A percentile compares a stretch with the other conserved stretches of the same genome.
These are phyloP conservation scores for Elsinoe fawcettii DNA, from an alignment of 2,329 filamentous ascomycete species.

Conservation along the genomic window DNA sequence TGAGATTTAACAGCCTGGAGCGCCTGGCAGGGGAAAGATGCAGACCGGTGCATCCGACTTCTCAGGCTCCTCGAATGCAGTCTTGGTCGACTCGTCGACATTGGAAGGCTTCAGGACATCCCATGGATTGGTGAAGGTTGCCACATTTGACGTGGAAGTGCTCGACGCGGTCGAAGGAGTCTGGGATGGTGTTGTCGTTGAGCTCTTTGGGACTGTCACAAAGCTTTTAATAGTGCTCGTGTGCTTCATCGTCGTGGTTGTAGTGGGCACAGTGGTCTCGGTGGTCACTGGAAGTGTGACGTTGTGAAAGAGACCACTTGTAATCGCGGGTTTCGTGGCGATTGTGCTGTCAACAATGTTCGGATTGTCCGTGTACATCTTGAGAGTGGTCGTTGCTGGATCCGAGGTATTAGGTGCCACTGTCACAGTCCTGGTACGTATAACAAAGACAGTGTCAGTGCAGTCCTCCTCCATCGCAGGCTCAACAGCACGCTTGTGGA, in stretches of 20 bases:
- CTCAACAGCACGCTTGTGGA: neutral
- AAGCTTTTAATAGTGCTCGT: neutral
- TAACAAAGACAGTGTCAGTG: neutral
- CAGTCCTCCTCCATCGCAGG: neutral
- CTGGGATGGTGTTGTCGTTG: neutral
- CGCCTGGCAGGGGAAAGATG: slow-evolving; percentile 1
- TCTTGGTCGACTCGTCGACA: neutral
- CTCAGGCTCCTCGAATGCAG: neutral
- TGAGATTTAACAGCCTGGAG: neutral
- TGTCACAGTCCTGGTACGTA: neutral
- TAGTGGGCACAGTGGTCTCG: neutral
- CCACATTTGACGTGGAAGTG: neutral
- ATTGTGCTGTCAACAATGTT: neutral
- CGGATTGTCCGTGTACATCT: neutral
- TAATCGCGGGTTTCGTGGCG: neutral
- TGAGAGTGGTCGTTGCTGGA: neutral
- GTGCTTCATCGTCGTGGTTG: neutral
- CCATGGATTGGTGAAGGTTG: slow-evolving; percentile 1
- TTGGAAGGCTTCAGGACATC: neutral
- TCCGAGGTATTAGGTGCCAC: neutral
- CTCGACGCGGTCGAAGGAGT: neutral
- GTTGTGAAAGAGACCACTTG: neutral
- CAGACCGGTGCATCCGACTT: slow-evolving; percentile 5
- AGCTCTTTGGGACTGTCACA: neutral
- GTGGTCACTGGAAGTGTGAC: neutral